phyloP scores from a whole-genome alignment of 2,329 filamentous ascomycete species.

The Alternaria hordeiaustralica region DNA sequence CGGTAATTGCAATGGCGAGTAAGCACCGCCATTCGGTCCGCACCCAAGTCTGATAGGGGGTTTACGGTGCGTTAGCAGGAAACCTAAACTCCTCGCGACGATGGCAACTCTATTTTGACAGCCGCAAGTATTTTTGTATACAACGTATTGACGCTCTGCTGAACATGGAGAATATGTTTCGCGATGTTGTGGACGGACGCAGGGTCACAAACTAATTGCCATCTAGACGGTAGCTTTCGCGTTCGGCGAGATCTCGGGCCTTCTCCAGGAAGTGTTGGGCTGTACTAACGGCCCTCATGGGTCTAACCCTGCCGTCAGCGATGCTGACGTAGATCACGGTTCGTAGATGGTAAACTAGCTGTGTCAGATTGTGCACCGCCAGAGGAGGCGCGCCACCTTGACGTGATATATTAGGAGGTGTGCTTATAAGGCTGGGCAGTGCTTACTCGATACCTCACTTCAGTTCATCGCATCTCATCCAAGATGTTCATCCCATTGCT shows the following conservation, averaged over 20 bases:
- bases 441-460: background rate
- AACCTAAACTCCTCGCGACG: background rate
- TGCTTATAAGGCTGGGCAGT: background rate
- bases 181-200: background rate
- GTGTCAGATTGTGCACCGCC: background rate
- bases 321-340: background rate
- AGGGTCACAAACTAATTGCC: background rate
- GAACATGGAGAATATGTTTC: background rate
- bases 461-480: background rate
- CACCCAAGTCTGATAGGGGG: background rate
- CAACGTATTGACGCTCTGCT: background rate
- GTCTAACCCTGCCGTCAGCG: background rate
- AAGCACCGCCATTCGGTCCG: constrained; percentile 3
- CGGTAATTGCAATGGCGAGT: constrained; percentile 3
- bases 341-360: background rate
- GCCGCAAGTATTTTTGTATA: background rate
- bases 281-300: background rate
- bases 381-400: background rate
- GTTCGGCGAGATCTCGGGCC: background rate
- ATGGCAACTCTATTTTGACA: background rate
- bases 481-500: background rate
- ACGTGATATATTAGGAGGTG: background rate
- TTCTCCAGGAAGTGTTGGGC: background rate
- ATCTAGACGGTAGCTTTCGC: background rate
- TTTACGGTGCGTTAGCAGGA: background rate